Evolutionary conservation across 1,284 basidiomycete genomes (phyloP).

Genomic region (Thecaphora frezii): DNA sequence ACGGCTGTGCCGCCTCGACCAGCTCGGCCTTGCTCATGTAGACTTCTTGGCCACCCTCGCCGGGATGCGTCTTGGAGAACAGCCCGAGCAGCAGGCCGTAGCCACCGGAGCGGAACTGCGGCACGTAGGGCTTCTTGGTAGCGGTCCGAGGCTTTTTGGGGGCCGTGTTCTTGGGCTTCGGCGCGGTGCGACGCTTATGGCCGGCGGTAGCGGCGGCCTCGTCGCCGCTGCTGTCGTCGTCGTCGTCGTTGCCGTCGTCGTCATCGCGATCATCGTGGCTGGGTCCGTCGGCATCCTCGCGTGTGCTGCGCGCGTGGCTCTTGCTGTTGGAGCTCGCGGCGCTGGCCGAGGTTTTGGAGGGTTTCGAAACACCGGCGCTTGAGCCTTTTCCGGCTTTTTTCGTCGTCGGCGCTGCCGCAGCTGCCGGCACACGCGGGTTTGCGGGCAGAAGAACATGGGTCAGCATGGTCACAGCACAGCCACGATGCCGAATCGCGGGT

Average conservation of each 20-base stretch:
- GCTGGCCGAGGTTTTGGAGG: constrained; percentile 4
- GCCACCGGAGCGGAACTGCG: constrained; percentile 50
- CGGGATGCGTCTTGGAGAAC: constrained; percentile 21
- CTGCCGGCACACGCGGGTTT: too few species aligned
- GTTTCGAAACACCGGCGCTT: too few species aligned
- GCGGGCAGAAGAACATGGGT: too few species aligned
- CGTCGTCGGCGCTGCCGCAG: too few species aligned
- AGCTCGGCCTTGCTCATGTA: constrained; percentile 44
- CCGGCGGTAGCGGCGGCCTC: neutral
- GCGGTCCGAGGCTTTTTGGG: constrained; percentile 10
- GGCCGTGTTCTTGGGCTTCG: constrained; percentile 1
- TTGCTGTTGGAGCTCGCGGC: too few species aligned
- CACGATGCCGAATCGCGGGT: too few species aligned
- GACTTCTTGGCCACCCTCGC: constrained; percentile 14
- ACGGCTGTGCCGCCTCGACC: constrained; percentile 46
- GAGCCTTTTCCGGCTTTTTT: too few species aligned
- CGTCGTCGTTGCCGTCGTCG: neutral
- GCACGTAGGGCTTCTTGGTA: constrained; percentile 47
- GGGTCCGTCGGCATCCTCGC: too few species aligned
- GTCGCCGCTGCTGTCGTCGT: neutral
- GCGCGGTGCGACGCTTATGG: neutral
- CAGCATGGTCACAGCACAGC: too few species aligned
- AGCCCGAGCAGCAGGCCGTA: constrained; percentile 55
- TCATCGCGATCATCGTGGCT: neutral
- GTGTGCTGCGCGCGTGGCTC: neutral